Percentiles rank a stretch among this genome's conserved stretches.
Conservation (phyloP, 192 early-diverging fungal species). For the Backusella psychrophila region DNA sequence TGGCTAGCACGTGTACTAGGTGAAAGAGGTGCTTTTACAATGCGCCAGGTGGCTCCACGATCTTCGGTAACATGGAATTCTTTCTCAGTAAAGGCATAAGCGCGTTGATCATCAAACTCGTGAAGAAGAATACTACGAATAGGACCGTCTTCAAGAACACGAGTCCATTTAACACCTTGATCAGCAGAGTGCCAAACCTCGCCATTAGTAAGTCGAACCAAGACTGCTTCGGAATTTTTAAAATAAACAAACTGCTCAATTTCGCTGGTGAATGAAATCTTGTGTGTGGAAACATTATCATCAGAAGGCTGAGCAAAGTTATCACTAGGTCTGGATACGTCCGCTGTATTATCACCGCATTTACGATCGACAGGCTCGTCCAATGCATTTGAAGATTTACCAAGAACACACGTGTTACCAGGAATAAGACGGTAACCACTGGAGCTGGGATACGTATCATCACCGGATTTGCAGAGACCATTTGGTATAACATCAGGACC, state of each 20-base stretch:
- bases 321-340: conserved; percentile 18
- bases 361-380: conserved; percentile 53
- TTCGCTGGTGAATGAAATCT: conserved; percentile 41
- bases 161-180: conserved; percentile 75
- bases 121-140: conserved; percentile 66
- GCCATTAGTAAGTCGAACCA: conserved; percentile 59
- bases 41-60: conserved; percentile 46
- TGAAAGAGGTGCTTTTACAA: conserved; percentile 46
- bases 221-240: conserved; percentile 53
- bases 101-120: conserved; percentile 63
- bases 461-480: conserved; percentile 59
- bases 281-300: conserved; percentile 14
- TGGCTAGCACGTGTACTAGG: conserved; percentile 65
- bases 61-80: conserved; percentile 56
- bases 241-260: conserved; percentile 67
- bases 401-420: conserved; percentile 70
- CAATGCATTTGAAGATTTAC: conserved; percentile 40
- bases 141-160: conserved; percentile 42
- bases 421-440: conserved; percentile 84
- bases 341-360: conserved; percentile 27
- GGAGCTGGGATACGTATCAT: conserved; percentile 67
- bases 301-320: conserved; percentile 30
- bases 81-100: conserved; percentile 59
- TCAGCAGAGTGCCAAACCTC: conserved; percentile 69
- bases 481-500: conserved; percentile 56